phyloP scores from a whole-genome alignment of 1,284 basidiomycete species.

The Phaffia rhodozyma region DNA sequence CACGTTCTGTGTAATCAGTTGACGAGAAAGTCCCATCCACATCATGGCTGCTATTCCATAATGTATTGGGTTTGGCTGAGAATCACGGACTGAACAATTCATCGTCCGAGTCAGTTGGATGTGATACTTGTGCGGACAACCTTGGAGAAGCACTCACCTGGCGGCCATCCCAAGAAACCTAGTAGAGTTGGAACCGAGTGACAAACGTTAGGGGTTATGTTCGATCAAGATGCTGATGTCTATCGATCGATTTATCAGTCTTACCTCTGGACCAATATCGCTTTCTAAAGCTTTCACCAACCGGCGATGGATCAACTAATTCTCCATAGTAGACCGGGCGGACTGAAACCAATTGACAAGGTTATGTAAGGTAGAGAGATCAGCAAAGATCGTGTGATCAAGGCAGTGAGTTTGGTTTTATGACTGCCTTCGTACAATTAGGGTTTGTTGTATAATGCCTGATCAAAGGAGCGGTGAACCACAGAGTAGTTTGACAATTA shows the following conservation, averaged over 20 bases:
- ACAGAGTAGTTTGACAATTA: neutral
- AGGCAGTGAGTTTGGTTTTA: conserved; percentile 23
- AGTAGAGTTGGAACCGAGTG: conserved; percentile 45
- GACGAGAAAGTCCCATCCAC: conserved; percentile 48
- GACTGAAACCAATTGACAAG: conserved; percentile 20
- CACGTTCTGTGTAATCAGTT: conserved; percentile 73
- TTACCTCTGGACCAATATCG: conserved; percentile 12
- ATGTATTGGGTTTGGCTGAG: conserved; percentile 75
- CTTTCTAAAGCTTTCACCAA: conserved; percentile 41
- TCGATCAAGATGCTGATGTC: conserved; percentile 19
- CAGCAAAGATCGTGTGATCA: neutral
- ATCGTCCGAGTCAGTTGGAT: conserved; percentile 7
- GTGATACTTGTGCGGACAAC: neutral
- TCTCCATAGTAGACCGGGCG: conserved; percentile 56
- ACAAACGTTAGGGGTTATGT: neutral
- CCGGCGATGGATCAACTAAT: conserved; percentile 51
- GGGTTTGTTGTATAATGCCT: conserved; percentile 50
- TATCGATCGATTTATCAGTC: conserved; percentile 39
- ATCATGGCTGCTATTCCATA: conserved; percentile 71
- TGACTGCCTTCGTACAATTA: conserved; percentile 46
- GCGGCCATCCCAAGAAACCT: conserved; percentile 27
- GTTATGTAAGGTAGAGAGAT: conserved; percentile 1
- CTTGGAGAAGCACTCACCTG: conserved; percentile 41
- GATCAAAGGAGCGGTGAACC: no score
- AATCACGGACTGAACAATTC: conserved; percentile 59